Conservation (phyloP, 2,329 filamentous ascomycete genomes). For the Chalaropsis ovoidea region DNA sequence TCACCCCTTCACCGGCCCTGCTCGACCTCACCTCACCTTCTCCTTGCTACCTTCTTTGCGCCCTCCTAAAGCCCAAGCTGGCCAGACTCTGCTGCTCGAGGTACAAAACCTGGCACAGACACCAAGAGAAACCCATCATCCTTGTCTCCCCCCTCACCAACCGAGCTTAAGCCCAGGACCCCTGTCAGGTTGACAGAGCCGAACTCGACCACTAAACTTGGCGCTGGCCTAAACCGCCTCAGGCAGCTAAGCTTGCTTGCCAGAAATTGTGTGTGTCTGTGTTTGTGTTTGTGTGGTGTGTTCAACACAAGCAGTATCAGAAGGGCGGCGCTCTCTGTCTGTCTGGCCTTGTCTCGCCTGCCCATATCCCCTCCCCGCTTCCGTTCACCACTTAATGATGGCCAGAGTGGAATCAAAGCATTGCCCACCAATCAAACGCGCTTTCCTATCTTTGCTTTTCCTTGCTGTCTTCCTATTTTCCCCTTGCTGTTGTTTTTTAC, state of each 20-base stretch:
- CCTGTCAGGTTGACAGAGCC: constrained; percentile 4
- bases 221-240: background rate
- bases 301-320: background rate
- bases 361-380: background rate
- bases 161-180: background rate
- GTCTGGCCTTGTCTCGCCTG: background rate
- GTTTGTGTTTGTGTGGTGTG: background rate
- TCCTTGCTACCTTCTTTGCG: background rate
- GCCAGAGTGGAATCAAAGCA: background rate
- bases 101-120: background rate
- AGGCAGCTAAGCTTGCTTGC: background rate
- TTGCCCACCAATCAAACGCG: constrained; percentile 10
- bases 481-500: background rate
- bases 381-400: background rate
- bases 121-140: background rate
- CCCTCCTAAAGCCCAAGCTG: background rate
- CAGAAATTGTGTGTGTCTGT: background rate
- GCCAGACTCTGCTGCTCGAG: background rate
- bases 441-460: background rate
- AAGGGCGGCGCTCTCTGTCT: background rate
- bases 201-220: background rate
- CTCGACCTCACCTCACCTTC: background rate
- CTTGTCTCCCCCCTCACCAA: background rate
- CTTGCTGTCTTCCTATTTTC: background rate
- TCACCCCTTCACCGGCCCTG: no score